A percentile compares a stretch with the other conserved stretches of the same genome.
These are phyloP conservation scores for Lipomyces yamadae DNA, from an alignment of 805 yeast species.

Conservation along the genomic window DNA sequence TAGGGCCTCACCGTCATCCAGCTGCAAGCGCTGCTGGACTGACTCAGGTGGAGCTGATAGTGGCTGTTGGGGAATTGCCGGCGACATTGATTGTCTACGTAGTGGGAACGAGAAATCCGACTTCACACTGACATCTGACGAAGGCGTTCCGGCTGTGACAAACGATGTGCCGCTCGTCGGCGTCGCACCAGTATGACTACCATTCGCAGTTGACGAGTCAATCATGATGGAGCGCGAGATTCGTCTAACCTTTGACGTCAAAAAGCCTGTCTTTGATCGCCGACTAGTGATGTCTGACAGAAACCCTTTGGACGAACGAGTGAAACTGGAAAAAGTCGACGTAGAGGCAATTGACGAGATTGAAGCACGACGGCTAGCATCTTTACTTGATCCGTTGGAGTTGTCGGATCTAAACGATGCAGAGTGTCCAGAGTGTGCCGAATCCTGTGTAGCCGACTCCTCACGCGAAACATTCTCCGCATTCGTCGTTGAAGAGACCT, in stretches of 20 bases:
- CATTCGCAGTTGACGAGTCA: constrained; percentile 7
- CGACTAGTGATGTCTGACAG: constrained; percentile 21
- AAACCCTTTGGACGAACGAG: constrained; percentile 31
- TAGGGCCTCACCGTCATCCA: neutral
- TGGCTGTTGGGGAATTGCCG: neutral
- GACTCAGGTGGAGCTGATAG: neutral
- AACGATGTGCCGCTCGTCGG: neutral
- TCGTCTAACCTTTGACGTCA: constrained; percentile 31
- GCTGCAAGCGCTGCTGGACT: neutral
- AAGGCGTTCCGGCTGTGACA: neutral
- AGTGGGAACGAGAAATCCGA: constrained; percentile 23
- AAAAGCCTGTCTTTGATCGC: constrained; percentile 17
- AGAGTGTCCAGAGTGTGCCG: neutral
- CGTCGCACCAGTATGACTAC: neutral
- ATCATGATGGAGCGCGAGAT: constrained; percentile 33
- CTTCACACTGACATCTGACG: neutral
- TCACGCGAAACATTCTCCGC: neutral
- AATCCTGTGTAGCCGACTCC: neutral
- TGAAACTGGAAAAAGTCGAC: constrained; percentile 6
- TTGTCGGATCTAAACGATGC: neutral
- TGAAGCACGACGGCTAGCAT: constrained; percentile 16
- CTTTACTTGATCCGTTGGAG: neutral
- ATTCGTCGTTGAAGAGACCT: neutral
- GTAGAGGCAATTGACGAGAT: constrained; percentile 11
- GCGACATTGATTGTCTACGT: constrained; percentile 3